Conservation (phyloP, 2,329 filamentous ascomycete species). For the Xylariaceae sp. region DNA sequence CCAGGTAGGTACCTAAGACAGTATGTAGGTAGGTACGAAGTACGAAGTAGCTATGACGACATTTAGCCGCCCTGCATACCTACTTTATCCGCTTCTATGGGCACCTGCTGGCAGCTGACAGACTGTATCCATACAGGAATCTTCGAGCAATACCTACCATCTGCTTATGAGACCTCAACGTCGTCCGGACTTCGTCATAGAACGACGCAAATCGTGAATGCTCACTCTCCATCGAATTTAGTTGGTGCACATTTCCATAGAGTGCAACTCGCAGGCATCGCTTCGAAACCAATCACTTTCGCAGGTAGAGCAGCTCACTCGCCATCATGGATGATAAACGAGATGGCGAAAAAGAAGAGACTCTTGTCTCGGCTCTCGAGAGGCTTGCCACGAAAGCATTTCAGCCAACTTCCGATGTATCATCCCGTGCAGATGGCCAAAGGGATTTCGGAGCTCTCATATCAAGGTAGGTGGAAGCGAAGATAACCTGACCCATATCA, state of each 20-base stretch:
- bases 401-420: conserved; percentile 37
- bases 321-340: conserved; percentile 15
- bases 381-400: conserved; percentile 45
- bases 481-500: conserved; percentile 10
- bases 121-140: neutral
- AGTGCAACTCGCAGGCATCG: neutral
- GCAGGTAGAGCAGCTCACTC: conserved; percentile 1
- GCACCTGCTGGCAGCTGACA: neutral
- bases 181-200: too few species aligned
- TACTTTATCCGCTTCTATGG: too few species aligned
- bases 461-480: conserved; percentile 38
- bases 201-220: too few species aligned
- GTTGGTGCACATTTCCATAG: neutral
- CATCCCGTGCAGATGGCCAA: conserved; percentile 33
- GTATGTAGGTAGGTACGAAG: too few species aligned
- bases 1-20: too few species aligned
- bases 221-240: conserved; percentile 1
- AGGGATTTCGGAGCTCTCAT: conserved; percentile 45
- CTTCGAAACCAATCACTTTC: neutral
- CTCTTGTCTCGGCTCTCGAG: conserved; percentile 34
- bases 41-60: too few species aligned
- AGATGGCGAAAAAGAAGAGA: conserved; percentile 12
- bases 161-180: too few species aligned
- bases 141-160: too few species aligned
- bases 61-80: too few species aligned